Evolutionary conservation across 2,329 filamentous ascomycete species (phyloP), one percentile per base, ranked within the genome.

Genomic region (Niveomyces coronatus): DNA sequence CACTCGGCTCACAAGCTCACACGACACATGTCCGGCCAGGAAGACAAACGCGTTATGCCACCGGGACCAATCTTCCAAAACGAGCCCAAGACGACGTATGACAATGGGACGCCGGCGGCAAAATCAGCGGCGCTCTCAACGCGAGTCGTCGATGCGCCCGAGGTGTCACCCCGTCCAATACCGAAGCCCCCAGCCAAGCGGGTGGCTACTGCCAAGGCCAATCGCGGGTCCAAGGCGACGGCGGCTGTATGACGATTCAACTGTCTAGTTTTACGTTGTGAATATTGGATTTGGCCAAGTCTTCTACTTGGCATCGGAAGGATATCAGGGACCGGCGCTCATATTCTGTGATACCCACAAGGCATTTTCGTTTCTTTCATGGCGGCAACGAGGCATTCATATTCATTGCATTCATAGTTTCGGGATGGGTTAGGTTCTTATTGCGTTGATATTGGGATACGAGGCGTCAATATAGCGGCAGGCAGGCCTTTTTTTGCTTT

Each of bases 1-100:
- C 81, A 86, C 53, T 79, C 82, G n/a, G 43, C 77, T 9, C 79
- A 85, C 53, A 71, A 74, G 45, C 55, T 64, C 37, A 57, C 62
- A 29, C 59, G 63, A 47, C 60, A 42, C 44, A 60, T 27, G 24
- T 44, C 33, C 30, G 31, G 40, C 30, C 28, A 39, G 5, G 36
- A 43, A 14, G 37, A 34, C 18, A 39, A 13, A 19, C 37, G 37
- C 14, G 24, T 20, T 10, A 31, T 39, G n/a, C 37, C 37, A 14
- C 37, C 34, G 13, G 37, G 37, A 8, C 37, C 37, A n/a, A 35
- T 35, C 10, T 40, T 40, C 19, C 37, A 40, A 26, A 40, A 35
- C 9, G 26, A 28, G n/a, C 6, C n/a, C 7, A 28, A 28, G n/a
- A 14, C 26, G 8, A 14, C 9, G 9, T 28, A 10, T 11, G 37